Conservation (phyloP, 78 protist species). For the Planoprotostelium fungivorum region DNA sequence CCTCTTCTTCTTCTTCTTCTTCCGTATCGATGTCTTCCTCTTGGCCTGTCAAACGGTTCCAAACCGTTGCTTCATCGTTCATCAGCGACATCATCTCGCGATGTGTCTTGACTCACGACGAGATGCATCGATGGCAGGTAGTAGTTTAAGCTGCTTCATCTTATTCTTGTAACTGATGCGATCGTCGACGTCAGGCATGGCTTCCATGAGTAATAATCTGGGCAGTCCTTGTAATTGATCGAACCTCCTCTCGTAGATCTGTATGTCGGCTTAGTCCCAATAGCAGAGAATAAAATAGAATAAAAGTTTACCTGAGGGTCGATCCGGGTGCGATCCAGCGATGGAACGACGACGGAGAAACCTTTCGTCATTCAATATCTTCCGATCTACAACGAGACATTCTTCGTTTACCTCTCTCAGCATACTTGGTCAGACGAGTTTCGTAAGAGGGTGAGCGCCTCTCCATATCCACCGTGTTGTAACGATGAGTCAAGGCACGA, state of each 20-base stretch:
- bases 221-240: background rate
- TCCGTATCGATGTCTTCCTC: background rate
- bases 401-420: slow-evolving; percentile 24
- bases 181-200: background rate
- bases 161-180: background rate
- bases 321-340: background rate
- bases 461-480: slow-evolving; percentile 41
- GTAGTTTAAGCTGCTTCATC: background rate
- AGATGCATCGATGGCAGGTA: background rate
- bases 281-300: too few species aligned
- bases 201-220: background rate
- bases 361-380: background rate
- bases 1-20: too few species aligned
- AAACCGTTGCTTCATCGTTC: background rate
- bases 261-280: background rate
- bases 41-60: background rate
- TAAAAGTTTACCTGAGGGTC: background rate
- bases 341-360: background rate
- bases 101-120: background rate
- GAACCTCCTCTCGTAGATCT: background rate
- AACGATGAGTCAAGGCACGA: slow-evolving; percentile 3
- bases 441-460: slow-evolving; percentile 55
- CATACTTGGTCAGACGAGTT: slow-evolving; percentile 53
- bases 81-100: background rate
- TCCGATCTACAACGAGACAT: background rate